A percentile compares a stretch with the other conserved stretches of the same genome.
Evolutionary conservation across 2,329 filamentous ascomycete species (phyloP).

Genomic region (Xylariaceae sp.): DNA sequence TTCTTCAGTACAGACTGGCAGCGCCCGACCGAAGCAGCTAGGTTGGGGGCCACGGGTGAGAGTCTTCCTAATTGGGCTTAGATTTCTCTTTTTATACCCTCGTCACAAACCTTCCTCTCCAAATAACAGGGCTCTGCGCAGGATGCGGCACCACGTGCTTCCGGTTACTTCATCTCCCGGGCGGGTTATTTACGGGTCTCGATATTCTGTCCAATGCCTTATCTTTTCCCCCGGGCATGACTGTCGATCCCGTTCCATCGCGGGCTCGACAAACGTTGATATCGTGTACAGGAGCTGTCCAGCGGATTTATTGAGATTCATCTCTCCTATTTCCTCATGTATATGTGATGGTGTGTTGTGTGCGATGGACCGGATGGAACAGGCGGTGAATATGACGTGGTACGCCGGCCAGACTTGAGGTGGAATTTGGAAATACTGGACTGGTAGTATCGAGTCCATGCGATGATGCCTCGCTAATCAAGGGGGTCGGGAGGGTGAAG

Average conservation of each 20-base stretch:
- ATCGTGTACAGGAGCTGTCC: constrained; percentile 46
- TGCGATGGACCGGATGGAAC: neutral
- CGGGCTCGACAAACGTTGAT: constrained; percentile 54
- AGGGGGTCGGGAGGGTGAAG: too few species aligned
- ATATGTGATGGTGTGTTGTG: neutral
- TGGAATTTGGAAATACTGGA: neutral
- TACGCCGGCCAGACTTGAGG: too few species aligned
- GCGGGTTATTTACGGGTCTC: neutral
- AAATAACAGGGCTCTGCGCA: neutral
- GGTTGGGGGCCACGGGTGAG: too few species aligned
- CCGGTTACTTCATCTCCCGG: neutral
- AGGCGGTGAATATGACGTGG: neutral
- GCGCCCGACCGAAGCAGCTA: too few species aligned
- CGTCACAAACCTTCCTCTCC: too few species aligned
- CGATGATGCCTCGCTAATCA: too few species aligned
- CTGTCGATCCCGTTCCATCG: constrained; percentile 40
- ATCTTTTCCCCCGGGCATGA: constrained; percentile 43
- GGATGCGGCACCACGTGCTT: neutral
- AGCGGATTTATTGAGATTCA: too few species aligned
- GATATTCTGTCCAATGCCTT: constrained; percentile 44
- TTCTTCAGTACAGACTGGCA: too few species aligned
- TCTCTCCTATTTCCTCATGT: too few species aligned
- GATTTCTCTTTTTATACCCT: too few species aligned
- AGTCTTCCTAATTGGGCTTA: too few species aligned
- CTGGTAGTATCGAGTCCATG: too few species aligned